Conservation (phyloP, 2,329 filamentous ascomycete species). For the Basipetospora chlamydospora region DNA sequence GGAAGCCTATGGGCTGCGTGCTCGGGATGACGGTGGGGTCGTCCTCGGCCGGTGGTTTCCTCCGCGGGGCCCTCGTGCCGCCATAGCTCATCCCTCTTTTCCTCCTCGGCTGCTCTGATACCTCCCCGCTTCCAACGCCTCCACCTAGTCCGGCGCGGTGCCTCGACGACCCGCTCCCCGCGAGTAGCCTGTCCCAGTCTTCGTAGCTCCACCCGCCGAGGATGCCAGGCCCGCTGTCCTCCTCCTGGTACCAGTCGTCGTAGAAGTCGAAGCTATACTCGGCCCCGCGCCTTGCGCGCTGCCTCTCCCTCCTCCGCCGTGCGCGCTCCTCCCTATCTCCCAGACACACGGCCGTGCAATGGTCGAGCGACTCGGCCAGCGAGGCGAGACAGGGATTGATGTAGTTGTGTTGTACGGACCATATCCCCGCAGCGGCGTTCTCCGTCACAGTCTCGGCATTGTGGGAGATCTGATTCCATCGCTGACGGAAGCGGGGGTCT, state of each 20-base stretch:
- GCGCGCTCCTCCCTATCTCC: constrained; percentile 61
- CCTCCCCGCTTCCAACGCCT: constrained; percentile 19
- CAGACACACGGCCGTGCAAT: constrained; percentile 56
- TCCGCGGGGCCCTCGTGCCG: constrained; percentile 41
- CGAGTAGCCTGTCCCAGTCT: constrained; percentile 72
- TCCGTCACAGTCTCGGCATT: constrained; percentile 85
- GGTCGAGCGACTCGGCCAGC: constrained; percentile 51
- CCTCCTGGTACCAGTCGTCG: constrained; percentile 77
- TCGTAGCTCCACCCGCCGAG: constrained; percentile 53
- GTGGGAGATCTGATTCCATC: constrained; percentile 82
- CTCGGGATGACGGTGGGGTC: constrained; percentile 86
- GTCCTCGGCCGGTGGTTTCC: constrained; percentile 47
- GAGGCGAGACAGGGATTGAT: constrained; percentile 65
- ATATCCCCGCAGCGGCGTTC: constrained; percentile 80
- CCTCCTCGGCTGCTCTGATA: constrained; percentile 50
- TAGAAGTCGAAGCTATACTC: constrained; percentile 94
- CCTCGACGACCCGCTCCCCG: constrained; percentile 38
- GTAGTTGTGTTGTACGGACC: constrained; percentile 76
- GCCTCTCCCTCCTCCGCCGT: constrained; percentile 52
- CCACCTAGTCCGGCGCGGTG: too few relatives aligned
- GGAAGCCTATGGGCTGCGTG: constrained; percentile 71
- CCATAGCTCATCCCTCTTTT: constrained; percentile 86
- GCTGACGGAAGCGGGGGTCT: constrained; percentile 82
- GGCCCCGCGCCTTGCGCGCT: constrained; percentile 43
- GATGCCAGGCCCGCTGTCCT: constrained; percentile 30